Evolutionary conservation across 2,329 filamentous ascomycete species (phyloP).

Genomic region (Stromatinia cepivora): DNA sequence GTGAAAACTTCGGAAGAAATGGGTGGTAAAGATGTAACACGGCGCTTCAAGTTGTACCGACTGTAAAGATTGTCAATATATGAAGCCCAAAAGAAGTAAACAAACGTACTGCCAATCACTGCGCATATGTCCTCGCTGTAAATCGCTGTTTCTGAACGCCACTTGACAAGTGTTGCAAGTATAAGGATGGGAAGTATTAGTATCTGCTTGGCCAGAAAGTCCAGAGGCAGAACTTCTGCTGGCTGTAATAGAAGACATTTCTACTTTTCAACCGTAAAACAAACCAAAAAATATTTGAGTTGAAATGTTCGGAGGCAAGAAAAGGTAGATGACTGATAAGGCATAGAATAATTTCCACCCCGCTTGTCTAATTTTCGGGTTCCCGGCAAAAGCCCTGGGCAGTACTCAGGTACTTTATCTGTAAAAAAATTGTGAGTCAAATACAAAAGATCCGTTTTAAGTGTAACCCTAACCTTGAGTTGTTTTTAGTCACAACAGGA

Average conservation of each 20-base stretch:
- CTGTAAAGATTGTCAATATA: conserved; percentile 47
- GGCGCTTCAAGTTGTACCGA: conserved; percentile 94
- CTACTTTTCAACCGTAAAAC: background rate
- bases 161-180: conserved; percentile 99
- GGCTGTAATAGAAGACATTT: conserved; percentile 53
- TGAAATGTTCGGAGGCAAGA: conserved; percentile 4
- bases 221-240: conserved; percentile 40
- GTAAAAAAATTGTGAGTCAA: background rate
- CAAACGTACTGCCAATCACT: conserved; percentile 92
- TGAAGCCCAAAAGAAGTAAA: conserved; percentile 18
- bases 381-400: conserved; percentile 12
- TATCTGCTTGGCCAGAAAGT: conserved; percentile 30
- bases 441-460: background rate
- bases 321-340: conserved; percentile 14
- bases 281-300: background rate
- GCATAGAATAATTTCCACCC: conserved; percentile 14
- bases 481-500: background rate
- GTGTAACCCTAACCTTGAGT: background rate
- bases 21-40: conserved; percentile 85
- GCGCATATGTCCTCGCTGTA: conserved; percentile 95
- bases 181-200: conserved; percentile 72
- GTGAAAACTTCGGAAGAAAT: conserved; percentile 91
- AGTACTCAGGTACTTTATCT: background rate
- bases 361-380: conserved; percentile 12
- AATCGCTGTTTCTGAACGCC: conserved; percentile 89